A percentile compares a stretch with the other conserved stretches of the same genome.
phyloP scores from a whole-genome alignment of 2,329 filamentous ascomycete genomes.

The Sclerotinia borealis region DNA sequence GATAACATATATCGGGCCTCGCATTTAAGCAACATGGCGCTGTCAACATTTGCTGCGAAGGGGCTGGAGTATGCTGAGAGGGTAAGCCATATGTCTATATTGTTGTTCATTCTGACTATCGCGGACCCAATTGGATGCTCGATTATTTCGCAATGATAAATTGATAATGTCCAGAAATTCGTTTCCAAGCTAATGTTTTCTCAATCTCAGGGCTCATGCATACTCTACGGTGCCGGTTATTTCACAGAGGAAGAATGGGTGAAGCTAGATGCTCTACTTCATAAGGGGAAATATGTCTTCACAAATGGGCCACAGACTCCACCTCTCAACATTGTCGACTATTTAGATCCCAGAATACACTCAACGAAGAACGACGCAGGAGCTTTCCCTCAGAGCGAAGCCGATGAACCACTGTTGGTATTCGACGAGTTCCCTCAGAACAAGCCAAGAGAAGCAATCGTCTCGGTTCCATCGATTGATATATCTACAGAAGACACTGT shows the following conservation, averaged over 20 bases:
- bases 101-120: neutral
- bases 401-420: neutral
- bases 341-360: neutral
- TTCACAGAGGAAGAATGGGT: slow-evolving; percentile 31
- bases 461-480: neutral
- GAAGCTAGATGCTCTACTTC: slow-evolving; percentile 26
- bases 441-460: too few relatives aligned
- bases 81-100: neutral
- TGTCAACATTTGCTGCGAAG: neutral
- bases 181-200: neutral
- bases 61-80: neutral
- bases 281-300: slow-evolving; percentile 29
- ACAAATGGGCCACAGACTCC: slow-evolving; percentile 20
- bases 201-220: slow-evolving; percentile 15
- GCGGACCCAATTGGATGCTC: neutral
- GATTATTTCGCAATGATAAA: neutral
- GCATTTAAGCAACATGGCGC: neutral
- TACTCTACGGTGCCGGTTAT: slow-evolving; percentile 28
- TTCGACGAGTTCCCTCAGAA: neutral
- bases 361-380: neutral
- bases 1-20: neutral
- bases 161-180: neutral
- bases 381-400: neutral
- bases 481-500: slow-evolving; percentile 7
- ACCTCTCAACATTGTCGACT: neutral